Conservation (phyloP, 805 yeast genomes). For the Saccharomycopsis babjevae region DNA sequence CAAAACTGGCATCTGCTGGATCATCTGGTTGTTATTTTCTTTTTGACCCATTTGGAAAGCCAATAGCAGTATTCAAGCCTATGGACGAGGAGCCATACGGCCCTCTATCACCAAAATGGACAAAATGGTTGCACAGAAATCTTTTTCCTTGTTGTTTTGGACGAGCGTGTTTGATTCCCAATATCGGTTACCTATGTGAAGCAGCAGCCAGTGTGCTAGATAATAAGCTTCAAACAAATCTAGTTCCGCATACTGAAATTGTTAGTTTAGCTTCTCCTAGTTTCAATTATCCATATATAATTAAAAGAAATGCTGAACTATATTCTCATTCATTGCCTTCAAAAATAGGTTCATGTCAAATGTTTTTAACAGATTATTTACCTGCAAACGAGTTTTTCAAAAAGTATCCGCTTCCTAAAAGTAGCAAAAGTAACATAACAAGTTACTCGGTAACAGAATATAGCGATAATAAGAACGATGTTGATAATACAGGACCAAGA, state of each 20-base stretch:
- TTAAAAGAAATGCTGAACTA: conserved; percentile 25
- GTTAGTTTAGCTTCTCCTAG: conserved; percentile 37
- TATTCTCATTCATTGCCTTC: conserved; percentile 21
- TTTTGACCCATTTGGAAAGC: conserved; percentile 27
- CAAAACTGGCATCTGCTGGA: conserved; percentile 50
- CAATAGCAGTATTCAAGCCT: conserved; percentile 61
- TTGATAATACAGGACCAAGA: conserved; percentile 12
- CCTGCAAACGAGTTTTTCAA: conserved; percentile 54
- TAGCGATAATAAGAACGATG: neutral
- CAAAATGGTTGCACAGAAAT: conserved; percentile 68
- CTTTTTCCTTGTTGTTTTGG: conserved; percentile 74
- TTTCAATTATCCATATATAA: conserved; percentile 47
- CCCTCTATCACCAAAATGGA: conserved; percentile 68
- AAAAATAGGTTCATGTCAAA: conserved; percentile 60
- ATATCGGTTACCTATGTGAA: conserved; percentile 62
- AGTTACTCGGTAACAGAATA: neutral
- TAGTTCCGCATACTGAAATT: conserved; percentile 60
- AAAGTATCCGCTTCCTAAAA: conserved; percentile 43
- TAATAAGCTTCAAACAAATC: conserved; percentile 42
- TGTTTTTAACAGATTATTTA: conserved; percentile 46
- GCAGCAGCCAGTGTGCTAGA: conserved; percentile 64
- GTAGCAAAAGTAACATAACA: neutral
- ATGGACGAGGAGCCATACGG: conserved; percentile 78
- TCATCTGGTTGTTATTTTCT: conserved; percentile 66
- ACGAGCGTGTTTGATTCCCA: conserved; percentile 60